A percentile compares a stretch with the other conserved stretches of the same genome.
Conservation (phyloP, 768 basidiomycete species). For the Psilocybe azurescens region DNA sequence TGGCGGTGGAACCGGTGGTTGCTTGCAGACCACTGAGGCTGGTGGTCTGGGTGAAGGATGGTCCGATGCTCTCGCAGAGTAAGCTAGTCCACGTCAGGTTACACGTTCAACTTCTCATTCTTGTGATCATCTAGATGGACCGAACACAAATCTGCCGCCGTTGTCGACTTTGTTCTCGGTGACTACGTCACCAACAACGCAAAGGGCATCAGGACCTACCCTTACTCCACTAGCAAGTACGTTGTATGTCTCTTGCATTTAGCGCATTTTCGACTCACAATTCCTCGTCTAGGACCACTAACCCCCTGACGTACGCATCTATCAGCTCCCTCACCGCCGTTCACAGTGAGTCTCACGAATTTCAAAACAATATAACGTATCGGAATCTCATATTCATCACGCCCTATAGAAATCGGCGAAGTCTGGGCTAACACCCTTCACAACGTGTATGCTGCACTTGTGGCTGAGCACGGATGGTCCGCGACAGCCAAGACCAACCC, state of each 20-base stretch:
- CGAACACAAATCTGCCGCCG: slow-evolving; percentile 42
- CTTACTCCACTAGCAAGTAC: slow-evolving; percentile 57
- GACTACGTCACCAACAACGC: slow-evolving; percentile 55
- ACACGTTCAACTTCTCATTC: background rate
- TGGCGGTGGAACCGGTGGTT: slow-evolving; percentile 61
- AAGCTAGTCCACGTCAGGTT: slow-evolving; percentile 10
- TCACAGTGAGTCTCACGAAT: slow-evolving; percentile 39
- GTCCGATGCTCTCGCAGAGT: slow-evolving; percentile 59
- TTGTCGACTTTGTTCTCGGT: slow-evolving; percentile 48
- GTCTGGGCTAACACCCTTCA: slow-evolving; percentile 51
- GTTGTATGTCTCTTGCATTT: slow-evolving; percentile 16
- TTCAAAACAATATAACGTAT: background rate
- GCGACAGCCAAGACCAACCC: slow-evolving; percentile 35
- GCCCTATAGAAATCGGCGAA: slow-evolving; percentile 50
- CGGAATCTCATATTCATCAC: background rate
- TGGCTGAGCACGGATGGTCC: slow-evolving; percentile 37
- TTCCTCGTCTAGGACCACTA: slow-evolving; percentile 33
- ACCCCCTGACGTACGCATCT: slow-evolving; percentile 49
- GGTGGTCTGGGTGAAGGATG: slow-evolving; percentile 75
- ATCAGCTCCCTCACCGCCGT: slow-evolving; percentile 42
- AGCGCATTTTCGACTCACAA: background rate
- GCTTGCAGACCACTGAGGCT: slow-evolving; percentile 68
- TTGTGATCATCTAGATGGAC: slow-evolving; percentile 35
- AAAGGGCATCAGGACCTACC: slow-evolving; percentile 57
- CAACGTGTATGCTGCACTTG: slow-evolving; percentile 44